Evolutionary conservation across 768 basidiomycete species (phyloP).

Genomic region (Termitomyces sp.): DNA sequence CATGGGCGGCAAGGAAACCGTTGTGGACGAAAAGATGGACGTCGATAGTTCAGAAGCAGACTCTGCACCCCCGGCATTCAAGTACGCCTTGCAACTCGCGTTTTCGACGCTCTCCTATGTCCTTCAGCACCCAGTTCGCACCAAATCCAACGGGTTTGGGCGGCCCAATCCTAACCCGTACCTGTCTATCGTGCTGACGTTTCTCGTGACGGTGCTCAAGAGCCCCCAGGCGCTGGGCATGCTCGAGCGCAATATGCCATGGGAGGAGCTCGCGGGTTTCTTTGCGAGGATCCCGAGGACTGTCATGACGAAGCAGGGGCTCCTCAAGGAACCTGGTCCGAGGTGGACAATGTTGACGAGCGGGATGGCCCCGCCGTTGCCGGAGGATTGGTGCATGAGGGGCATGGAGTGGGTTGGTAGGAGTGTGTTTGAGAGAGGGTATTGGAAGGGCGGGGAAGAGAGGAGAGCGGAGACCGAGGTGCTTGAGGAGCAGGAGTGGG

Average conservation of each 20-base stretch:
- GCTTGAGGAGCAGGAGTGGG: conserved; percentile 51
- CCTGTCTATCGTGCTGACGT: conserved; percentile 80
- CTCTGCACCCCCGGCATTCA: conserved; percentile 51
- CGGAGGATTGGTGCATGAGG: conserved; percentile 93
- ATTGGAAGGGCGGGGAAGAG: conserved; percentile 81
- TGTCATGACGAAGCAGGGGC: conserved; percentile 39
- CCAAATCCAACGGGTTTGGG: conserved; percentile 45
- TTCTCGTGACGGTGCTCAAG: conserved; percentile 73
- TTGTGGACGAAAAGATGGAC: conserved; percentile 53
- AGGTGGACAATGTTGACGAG: conserved; percentile 66
- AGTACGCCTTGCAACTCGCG: conserved; percentile 70
- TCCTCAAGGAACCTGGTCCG: conserved; percentile 26
- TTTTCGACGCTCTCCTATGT: conserved; percentile 73
- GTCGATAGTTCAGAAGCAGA: conserved; percentile 45
- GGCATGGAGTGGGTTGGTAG: conserved; percentile 97
- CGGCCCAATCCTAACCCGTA: conserved; percentile 74
- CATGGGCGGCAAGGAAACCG: conserved; percentile 48
- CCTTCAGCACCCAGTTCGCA: conserved; percentile 58
- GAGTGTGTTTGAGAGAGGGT: conserved; percentile 87
- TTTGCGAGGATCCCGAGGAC: conserved; percentile 55
- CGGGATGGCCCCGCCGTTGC: conserved; percentile 63
- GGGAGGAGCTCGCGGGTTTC: conserved; percentile 65
- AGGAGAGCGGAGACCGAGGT: conserved; percentile 72
- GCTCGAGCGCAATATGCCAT: conserved; percentile 78
- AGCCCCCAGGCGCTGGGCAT: conserved; percentile 53